Evolutionary conservation across 345 rosid species (phyloP), one percentile per base, ranked within the genome.

Genomic region (Linum lewisii): DNA sequence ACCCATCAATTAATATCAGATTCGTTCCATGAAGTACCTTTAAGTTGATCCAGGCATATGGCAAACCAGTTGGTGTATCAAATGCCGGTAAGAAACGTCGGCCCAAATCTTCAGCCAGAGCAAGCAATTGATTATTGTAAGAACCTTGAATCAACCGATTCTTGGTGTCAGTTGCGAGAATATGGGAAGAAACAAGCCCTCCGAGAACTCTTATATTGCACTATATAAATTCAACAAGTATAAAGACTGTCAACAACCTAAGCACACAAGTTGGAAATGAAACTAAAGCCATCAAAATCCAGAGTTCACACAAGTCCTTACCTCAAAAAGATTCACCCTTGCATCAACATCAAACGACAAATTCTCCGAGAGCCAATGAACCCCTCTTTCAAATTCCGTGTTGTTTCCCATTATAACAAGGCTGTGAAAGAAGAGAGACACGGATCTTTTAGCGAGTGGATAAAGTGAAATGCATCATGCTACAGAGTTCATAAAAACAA

Each of bases 151-250:
- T 65, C 82, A 92, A 67, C 84, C 82, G 82, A 79, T 78, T 78
- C 45, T 81, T 72, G 63, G 92, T 78, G 73, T 86, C 90, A 63
- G 82, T 84, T 67, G 96, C 95, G 88, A 92, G 98, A 82, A 92
- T 81, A 86, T 92, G 98, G 68, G 95, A 95, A 73, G 98, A 86
- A 67, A 92, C 81, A 79, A 92, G 98, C 80, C 96, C 98, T 75
- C 98, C 95, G 75, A 92, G 98, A 75, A 88, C 81, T 86, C 98
- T 80, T 75, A 92, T 88, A 79, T 92, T 92, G 90, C 96, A 86
- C 98, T 92, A 67, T 79, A 79, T 51, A 58, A 51, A 37, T 44
- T 25, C 45, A 49, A 54, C 2, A 24, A 19, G 38, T 7, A 32
- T 18, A n/a, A 67, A 44, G 44, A 34, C 52, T 51, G 51, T 23